Percentiles rank a stretch among this genome's conserved stretches.
Evolutionary conservation across 1,284 basidiomycete species (phyloP).

Genomic region (Stygiomarasmius scandens): DNA sequence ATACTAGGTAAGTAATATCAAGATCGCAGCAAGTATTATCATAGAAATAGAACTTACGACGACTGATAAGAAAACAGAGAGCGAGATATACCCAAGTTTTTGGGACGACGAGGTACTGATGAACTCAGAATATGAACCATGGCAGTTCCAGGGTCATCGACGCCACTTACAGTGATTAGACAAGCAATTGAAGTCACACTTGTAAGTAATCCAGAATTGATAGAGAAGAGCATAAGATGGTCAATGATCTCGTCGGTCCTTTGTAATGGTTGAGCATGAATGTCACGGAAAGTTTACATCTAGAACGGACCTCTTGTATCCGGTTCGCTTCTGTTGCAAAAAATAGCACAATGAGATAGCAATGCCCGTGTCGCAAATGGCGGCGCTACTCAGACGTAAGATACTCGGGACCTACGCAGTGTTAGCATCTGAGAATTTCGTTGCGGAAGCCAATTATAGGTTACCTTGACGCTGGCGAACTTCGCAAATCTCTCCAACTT

Average conservation of each 20-base stretch:
- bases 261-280: background rate
- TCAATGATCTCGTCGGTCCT: conserved; percentile 37
- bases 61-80: conserved; percentile 34
- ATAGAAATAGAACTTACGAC: too few species aligned
- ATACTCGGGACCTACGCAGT: conserved; percentile 28
- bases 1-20: conserved; percentile 25
- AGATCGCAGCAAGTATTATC: too few species aligned
- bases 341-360: conserved; percentile 32
- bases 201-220: conserved; percentile 33
- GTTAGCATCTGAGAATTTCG: too few species aligned
- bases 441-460: too few species aligned
- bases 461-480: conserved; percentile 28
- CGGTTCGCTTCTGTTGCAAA: conserved; percentile 33
- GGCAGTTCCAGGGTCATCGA: too few species aligned
- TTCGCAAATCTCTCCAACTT: conserved; percentile 25
- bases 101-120: conserved; percentile 29
- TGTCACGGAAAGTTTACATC: background rate
- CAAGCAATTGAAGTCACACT: conserved; percentile 32
- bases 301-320: conserved; percentile 28
- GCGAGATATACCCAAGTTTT: conserved; percentile 34
- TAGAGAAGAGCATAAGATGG: conserved; percentile 32
- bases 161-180: conserved; percentile 27
- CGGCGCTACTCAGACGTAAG: conserved; percentile 31
- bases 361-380: conserved; percentile 34
- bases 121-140: background rate